Evolutionary conservation across 805 yeast genomes (phyloP).

Genomic region (Candida rishiriensis): DNA sequence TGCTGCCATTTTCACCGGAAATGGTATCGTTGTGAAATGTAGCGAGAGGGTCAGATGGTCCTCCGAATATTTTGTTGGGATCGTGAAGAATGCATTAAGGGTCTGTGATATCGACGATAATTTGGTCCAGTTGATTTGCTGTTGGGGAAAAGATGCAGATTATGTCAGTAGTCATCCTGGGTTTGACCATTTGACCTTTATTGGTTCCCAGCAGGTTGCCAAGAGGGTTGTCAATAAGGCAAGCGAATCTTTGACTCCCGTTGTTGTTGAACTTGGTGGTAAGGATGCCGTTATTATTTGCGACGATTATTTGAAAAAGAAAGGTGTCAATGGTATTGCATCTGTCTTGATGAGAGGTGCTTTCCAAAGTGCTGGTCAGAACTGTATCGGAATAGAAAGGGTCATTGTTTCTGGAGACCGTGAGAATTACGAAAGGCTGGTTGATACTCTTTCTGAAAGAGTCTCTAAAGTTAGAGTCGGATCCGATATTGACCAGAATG

Average conservation of each 20-base stretch:
- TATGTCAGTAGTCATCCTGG: slow-evolving; percentile 80
- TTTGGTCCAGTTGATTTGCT: slow-evolving; percentile 80
- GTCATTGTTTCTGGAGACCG: slow-evolving; percentile 67
- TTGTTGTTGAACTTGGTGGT: slow-evolving; percentile 95
- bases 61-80: slow-evolving; percentile 67
- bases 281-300: slow-evolving; percentile 87
- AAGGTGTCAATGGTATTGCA: slow-evolving; percentile 46
- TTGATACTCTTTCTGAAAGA: slow-evolving; percentile 50
- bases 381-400: slow-evolving; percentile 96
- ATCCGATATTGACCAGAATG: slow-evolving; percentile 86
- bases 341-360: slow-evolving; percentile 91
- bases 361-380: slow-evolving; percentile 96
- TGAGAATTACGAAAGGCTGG: slow-evolving; percentile 60
- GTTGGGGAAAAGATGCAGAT: slow-evolving; percentile 84
- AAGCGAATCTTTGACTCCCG: slow-evolving; percentile 82
- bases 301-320: slow-evolving; percentile 63
- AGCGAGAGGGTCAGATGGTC: slow-evolving; percentile 97
- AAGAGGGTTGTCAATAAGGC: slow-evolving; percentile 83
- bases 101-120: slow-evolving; percentile 75
- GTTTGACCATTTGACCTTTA: slow-evolving; percentile 84
- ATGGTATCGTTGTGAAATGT: slow-evolving; percentile 87
- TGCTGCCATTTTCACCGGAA: slow-evolving; percentile 87
- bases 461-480: slow-evolving; percentile 70
- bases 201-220: slow-evolving; percentile 94
- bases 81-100: slow-evolving; percentile 68